Base-by-base conservation (phyloP, 805 yeast genomes). In the Wickerhamiella slavikovae region DNA sequence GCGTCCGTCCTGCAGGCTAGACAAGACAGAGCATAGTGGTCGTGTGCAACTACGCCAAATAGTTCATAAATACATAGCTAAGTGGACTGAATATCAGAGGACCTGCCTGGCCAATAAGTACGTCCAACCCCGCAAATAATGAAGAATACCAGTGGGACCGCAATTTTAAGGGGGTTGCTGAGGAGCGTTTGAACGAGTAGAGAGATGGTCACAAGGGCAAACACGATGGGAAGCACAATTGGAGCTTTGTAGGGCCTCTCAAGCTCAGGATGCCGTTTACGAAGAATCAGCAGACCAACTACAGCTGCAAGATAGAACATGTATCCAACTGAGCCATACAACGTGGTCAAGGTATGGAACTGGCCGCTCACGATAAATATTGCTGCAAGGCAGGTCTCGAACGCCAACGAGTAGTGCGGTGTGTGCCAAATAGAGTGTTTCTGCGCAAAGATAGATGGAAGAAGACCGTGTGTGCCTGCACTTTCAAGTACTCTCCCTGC, bases 131-230 rank as follows among this genome's bases (percentile, higher is more conserved):
- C n/a, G n/a, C n/a, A n/a, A n/a, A n/a, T n/a, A n/a, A n/a, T n/a
- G n/a, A n/a, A n/a, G n/a, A n/a, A n/a, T n/a, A n/a, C n/a, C n/a
- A n/a, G n/a, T n/a, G n/a, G n/a, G n/a, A n/a, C 21, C 21, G 45
- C 22, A 5, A 54, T 38, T 23, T 44, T 43, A 10, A 47, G n/a
- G n/a, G 58, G 56, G 13, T 45, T 42, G 21, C 48, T 47, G 29
- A 49, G 43, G 11, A 51, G 26, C 1, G 55, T 49, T 7, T 54
- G 32, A 1, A 48, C 38, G 12, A 52, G 43, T 12, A 53, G 40
- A 31, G 50, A 53, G 11, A 49, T 30, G 2, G 58, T 55, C n/a
- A 53, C 57, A 19, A 53, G 42, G 34, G 55, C 47, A 29, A 52
- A 52, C 20, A 47, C 15, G 5, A 52, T 35, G 2, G 61, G 61